Percentiles rank a stretch among this genome's conserved stretches.
Evolutionary conservation across 2,329 filamentous ascomycete species (phyloP).

Genomic region (Aspergillus quadrilineatus): DNA sequence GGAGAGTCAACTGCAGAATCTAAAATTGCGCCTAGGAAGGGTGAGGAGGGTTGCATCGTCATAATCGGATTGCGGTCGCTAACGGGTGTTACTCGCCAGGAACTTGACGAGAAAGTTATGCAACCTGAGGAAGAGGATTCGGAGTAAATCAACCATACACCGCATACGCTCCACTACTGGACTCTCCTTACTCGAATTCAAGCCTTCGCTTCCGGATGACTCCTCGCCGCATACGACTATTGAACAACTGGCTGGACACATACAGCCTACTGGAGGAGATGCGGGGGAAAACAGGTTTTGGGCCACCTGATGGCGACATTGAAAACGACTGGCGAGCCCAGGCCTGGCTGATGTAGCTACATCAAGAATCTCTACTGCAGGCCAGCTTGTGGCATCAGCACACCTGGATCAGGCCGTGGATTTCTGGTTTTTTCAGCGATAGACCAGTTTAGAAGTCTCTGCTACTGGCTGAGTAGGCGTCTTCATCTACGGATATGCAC

Average conservation of each 20-base stretch:
- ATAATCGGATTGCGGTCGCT: neutral
- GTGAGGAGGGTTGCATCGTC: conserved; percentile 24
- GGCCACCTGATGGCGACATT: neutral
- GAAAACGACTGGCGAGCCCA: neutral
- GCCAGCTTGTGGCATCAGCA: neutral
- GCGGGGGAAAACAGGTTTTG: neutral
- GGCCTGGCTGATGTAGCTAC: neutral
- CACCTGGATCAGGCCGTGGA: neutral
- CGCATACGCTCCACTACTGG: neutral
- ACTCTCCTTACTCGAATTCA: neutral
- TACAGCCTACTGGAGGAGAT: neutral
- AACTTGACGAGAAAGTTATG: conserved; percentile 49
- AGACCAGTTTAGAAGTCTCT: neutral
- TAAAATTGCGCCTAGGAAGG: conserved; percentile 44
- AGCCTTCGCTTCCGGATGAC: neutral
- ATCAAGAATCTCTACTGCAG: neutral
- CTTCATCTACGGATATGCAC: neutral
- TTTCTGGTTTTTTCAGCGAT: neutral
- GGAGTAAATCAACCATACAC: conserved; percentile 27
- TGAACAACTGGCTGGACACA: neutral
- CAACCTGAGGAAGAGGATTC: conserved; percentile 49
- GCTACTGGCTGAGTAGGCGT: neutral
- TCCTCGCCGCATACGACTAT: neutral
- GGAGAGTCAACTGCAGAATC: conserved; percentile 44
- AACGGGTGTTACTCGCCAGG: conserved; percentile 29